Percentiles rank a stretch among this genome's conserved stretches.
phyloP scores from a whole-genome alignment of 345 rosid species.

The Citrus medica region DNA sequence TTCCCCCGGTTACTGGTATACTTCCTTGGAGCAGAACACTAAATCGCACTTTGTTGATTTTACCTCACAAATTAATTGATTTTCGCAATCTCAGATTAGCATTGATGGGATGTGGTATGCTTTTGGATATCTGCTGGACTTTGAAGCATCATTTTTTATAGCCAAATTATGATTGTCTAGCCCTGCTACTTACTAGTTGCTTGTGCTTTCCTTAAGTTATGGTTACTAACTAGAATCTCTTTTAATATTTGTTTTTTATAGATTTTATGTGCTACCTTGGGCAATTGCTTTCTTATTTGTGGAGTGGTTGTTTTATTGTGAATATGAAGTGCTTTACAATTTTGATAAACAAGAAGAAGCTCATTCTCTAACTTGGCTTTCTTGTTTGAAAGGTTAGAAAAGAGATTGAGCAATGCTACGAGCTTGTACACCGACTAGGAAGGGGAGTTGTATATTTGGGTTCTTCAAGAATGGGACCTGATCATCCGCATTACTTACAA shows the following conservation, averaged over 20 bases:
- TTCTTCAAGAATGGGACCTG: slow-evolving; percentile 74
- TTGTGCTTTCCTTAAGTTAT: not conserved
- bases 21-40: not conserved
- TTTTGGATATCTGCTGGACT: not conserved
- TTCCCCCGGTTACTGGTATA: not conserved
- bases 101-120: not conserved
- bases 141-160: not conserved
- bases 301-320: not conserved
- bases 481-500: slow-evolving; percentile 61
- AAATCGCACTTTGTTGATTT: not conserved
- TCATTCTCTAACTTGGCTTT: slow-evolving; percentile 17
- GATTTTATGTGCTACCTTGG: not conserved
- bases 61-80: not conserved
- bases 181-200: not conserved
- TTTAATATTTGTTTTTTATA: not conserved
- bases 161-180: not conserved
- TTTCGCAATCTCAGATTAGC: not conserved
- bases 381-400: slow-evolving; percentile 65
- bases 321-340: not conserved
- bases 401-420: slow-evolving; percentile 70
- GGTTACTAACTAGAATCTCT: not conserved
- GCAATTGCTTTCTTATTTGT: not conserved
- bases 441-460: slow-evolving; percentile 88
- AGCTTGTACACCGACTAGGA: slow-evolving; percentile 67
- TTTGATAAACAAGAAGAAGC: not conserved